Base-by-base conservation (phyloP, 75 land plant species). In the Selaginella moellendorffii region DNA sequence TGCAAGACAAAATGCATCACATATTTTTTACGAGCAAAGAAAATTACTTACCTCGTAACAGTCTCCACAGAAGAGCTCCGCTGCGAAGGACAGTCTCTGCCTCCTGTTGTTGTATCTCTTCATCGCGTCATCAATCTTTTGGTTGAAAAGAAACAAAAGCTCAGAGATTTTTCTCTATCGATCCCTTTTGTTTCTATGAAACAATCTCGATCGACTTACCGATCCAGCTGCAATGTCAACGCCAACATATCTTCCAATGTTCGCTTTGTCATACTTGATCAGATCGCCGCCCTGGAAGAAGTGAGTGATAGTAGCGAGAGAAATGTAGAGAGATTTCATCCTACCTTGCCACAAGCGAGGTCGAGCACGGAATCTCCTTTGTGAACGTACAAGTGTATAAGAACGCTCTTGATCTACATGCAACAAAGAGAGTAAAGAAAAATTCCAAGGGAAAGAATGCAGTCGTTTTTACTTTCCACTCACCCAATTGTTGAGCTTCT, bases 401-500 rank as follows among this genome's bases (percentile, higher is more conserved):
- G 66, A 26, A 91, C 95, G 65, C 97, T 91, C 63, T 91, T 91
- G 29, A 91, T 83, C 95, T 88, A 80, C 59, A 52, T n/a, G n/a
- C n/a, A n/a, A n/a, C n/a, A n/a, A n/a, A n/a, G n/a, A n/a, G n/a
- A n/a, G n/a, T n/a, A n/a, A n/a, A n/a, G n/a, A n/a, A n/a, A n/a
- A n/a, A n/a, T n/a, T n/a, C n/a, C n/a, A n/a, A n/a, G n/a, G n/a
- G n/a, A n/a, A n/a, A n/a, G n/a, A n/a, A n/a, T 36, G 10, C 46
- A 36, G 14, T 36, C 5, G 14, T 5, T 5, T 36, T 36, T n/a
- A n/a, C 59, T 56, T n/a, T n/a, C n/a, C 2, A 42, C 26, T 19
- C 73, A 85, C 95, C 97, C 97, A 91, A 30, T 91, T 91, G 68
- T 91, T 91, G 27, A 91, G 97, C 73, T 91, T 91, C 79, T 91